Evolutionary conservation across 75 land plant genomes (phyloP).

Genomic region (Adiantum capillusveneris): DNA sequence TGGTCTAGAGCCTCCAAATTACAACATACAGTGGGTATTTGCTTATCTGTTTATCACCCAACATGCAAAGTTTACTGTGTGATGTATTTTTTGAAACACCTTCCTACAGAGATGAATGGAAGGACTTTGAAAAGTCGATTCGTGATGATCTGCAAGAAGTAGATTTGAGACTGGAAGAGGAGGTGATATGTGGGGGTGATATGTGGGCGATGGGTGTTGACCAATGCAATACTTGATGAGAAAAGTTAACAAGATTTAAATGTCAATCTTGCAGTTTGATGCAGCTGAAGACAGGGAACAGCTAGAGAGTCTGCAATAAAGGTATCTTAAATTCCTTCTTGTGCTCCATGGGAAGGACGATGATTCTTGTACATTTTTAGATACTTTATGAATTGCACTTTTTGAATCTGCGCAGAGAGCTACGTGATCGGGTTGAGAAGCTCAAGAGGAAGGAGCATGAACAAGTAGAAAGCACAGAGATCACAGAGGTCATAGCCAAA

Average conservation of each 20-base stretch:
- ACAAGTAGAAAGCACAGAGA: constrained; percentile 29
- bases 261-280: constrained; percentile 66
- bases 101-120: constrained; percentile 89
- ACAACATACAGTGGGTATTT: constrained; percentile 82
- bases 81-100: too few species aligned
- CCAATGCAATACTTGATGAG: too few species aligned
- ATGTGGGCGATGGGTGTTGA: too few species aligned
- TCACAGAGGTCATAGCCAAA: constrained; percentile 19
- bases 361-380: too few species aligned
- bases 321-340: too few species aligned
- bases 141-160: constrained; percentile 70
- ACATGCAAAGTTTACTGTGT: too few species aligned
- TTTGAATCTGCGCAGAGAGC: constrained; percentile 25
- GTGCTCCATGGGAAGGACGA: too few species aligned
- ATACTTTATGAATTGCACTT: too few species aligned
- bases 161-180: constrained; percentile 77
- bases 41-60: too few species aligned
- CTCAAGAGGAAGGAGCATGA: constrained; percentile 16
- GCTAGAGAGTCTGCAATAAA: constrained; percentile 54
- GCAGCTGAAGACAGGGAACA: constrained; percentile 75
- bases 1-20: constrained; percentile 74
- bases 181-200: constrained; percentile 79
- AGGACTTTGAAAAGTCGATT: constrained; percentile 89
- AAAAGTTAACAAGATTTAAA: too few species aligned
- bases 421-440: constrained; percentile 55